Conservation (phyloP, 2,329 filamentous ascomycete species). For the Penicillium rolfsii region DNA sequence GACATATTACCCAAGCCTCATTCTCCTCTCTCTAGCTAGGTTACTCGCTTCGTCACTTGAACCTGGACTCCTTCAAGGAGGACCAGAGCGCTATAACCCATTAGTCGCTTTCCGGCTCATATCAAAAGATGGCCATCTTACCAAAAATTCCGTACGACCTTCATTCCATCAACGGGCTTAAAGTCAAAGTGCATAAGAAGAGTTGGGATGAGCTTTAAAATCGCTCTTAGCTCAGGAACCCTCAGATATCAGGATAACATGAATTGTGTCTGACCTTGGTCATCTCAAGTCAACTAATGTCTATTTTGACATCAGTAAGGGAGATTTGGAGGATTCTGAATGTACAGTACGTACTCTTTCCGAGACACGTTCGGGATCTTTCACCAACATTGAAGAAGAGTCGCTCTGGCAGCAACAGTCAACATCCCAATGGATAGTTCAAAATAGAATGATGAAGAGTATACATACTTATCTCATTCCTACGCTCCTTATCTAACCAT, state of each 20-base stretch:
- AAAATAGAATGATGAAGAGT: background rate
- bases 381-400: background rate
- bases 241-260: background rate
- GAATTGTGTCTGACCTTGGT: background rate
- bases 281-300: constrained; percentile 2
- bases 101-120: background rate
- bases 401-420: background rate
- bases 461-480: background rate
- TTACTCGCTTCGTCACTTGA: background rate
- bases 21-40: background rate
- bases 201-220: background rate
- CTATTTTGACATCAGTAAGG: background rate
- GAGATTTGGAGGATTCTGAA: background rate
- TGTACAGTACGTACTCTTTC: background rate
- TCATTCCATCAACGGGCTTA: constrained; percentile 1
- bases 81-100: background rate
- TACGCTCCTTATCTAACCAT: background rate
- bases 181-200: background rate
- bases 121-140: background rate
- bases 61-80: constrained; percentile 2
- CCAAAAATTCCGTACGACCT: background rate
- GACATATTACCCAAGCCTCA: background rate
- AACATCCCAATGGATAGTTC: background rate
- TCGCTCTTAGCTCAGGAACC: background rate
- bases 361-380: background rate